Base-by-base conservation (phyloP, 2,329 filamentous ascomycete species). In the Trichophyton rubrum region DNA sequence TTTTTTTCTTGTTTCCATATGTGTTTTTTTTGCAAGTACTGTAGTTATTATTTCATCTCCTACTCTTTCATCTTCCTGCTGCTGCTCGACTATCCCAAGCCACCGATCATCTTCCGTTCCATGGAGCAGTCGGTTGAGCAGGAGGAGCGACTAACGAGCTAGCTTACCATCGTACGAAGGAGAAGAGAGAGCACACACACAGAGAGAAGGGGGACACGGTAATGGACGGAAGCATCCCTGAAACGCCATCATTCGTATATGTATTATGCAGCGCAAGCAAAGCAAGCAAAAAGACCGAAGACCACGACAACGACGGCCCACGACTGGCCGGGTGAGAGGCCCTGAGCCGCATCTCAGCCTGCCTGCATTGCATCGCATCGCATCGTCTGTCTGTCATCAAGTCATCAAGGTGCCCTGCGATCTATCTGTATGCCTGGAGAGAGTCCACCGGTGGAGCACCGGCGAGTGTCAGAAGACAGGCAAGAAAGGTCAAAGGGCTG, bases 21-120 rank as follows among this genome's bases (percentile, higher is more conserved):
- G n/a, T n/a, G 22, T 24, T 24, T 24, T 24, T 24, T 38, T 38
- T 38, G 33, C 11, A 38, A 38, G 33, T 38, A 13, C 33, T 38
- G 27, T 30, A 30, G 27, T 24, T 5, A 24, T 20, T 17, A 24
- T 20, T 17, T 13, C 15, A 30, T 6, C 47, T 27, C 9, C 6
- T 53, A 30, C 47, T 30, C 47, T 5, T 5, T 27, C 20, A 22
- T 13, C 47, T 9, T 15, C 24, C 27, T 30, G 27, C 27, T 30
- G 27, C 27, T 11, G 47, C 11, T 2, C 8, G 22, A 51, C 47
- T 51, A 51, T 53, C 11, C 6, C 49, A 53, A 53, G 49, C 49
- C 49, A 53, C 49, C 49, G 49, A 47, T 47, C n/a, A 47, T 47
- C 49, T 30, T 53, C 27, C 11, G 49, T 53, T 53, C 49, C 49